phyloP scores from a whole-genome alignment of 169 alveolate species.

The Cryptosporidium baileyi region DNA sequence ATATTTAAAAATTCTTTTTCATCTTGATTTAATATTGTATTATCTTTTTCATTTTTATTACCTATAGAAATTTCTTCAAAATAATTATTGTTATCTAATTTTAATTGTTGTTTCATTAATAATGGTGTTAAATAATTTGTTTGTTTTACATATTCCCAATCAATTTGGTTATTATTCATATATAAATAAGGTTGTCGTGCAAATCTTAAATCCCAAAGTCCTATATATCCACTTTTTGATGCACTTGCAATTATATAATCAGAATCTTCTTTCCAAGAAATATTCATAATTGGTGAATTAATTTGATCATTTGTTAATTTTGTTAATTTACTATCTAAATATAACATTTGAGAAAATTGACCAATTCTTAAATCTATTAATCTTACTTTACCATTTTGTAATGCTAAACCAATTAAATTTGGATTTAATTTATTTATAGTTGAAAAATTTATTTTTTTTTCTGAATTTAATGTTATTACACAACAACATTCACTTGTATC shows the following conservation, averaged over 20 bases:
- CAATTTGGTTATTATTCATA: conserved; percentile 11
- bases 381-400: conserved; percentile 36
- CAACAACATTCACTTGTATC: conserved; percentile 21
- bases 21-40: not conserved
- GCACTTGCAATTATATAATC: conserved; percentile 75
- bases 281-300: conserved; percentile 4
- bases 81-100: not conserved
- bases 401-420: conserved; percentile 4
- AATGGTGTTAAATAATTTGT: conserved; percentile 8
- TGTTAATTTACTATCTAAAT: conserved; percentile 24
- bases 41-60: not conserved
- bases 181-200: conserved; percentile 73
- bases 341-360: conserved; percentile 6
- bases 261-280: conserved; percentile 53
- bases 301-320: not conserved
- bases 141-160: conserved; percentile 53
- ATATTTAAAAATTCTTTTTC: not conserved
- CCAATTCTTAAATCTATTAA: conserved; percentile 47
- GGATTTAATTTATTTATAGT: not conserved
- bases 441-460: conserved; percentile 1
- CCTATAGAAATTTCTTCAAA: not conserved
- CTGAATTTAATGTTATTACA: not conserved
- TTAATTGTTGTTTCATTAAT: not conserved
- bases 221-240: conserved; percentile 82
- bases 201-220: conserved; percentile 85